Conservation (phyloP, 164 flowering plant genomes). For the Stephania cephalantha region DNA sequence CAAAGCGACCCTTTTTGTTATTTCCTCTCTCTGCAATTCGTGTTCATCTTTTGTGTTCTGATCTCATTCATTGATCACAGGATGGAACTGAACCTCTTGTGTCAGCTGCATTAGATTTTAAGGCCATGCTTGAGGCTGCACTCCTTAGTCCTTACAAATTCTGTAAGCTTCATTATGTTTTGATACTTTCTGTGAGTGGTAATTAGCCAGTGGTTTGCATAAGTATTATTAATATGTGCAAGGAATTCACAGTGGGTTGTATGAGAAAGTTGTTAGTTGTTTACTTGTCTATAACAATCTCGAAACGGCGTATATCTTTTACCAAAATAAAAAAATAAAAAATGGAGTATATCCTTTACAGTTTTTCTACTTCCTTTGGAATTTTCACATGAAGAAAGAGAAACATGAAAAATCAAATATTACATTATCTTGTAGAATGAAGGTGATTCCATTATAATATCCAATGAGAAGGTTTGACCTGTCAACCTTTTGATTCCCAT, state of each 20-base stretch:
- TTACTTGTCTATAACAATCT: too few relatives aligned
- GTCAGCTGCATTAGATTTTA: slow-evolving; percentile 30
- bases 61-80: slow-evolving; percentile 14
- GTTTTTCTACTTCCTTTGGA: background rate
- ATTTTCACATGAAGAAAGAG: background rate
- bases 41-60: background rate
- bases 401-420: background rate
- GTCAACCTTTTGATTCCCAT: background rate
- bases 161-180: slow-evolving; percentile 16
- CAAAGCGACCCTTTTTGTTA: background rate
- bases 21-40: background rate
- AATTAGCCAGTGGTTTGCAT: background rate
- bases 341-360: background rate
- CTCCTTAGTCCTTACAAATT: slow-evolving; percentile 29
- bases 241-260: background rate
- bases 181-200: background rate
- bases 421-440: too few relatives aligned
- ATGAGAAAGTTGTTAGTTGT: too few relatives aligned
- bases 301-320: too few relatives aligned
- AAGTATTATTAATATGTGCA: background rate
- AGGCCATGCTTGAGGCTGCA: slow-evolving; percentile 36
- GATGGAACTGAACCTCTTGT: slow-evolving; percentile 22
- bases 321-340: too few relatives aligned
- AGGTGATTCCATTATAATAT: too few relatives aligned
- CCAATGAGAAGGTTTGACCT: background rate